Base-by-base conservation (phyloP, 192 early-diverging fungal genomes). In the Coemansia asiatica region DNA sequence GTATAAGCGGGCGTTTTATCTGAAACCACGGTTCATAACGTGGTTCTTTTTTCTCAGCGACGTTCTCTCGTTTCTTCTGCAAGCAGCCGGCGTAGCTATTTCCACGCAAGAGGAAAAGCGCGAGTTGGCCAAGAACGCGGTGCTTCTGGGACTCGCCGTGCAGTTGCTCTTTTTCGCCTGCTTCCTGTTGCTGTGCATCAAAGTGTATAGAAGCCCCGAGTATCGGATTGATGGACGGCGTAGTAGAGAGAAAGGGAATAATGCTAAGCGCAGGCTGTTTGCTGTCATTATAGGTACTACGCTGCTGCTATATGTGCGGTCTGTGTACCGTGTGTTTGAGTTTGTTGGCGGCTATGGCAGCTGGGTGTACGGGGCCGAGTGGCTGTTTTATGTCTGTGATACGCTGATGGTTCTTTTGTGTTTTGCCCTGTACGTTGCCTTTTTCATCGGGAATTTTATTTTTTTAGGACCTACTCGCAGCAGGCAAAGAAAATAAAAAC, bases 21-120 rank as follows among this genome's bases (percentile, higher is more conserved):
- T 74, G 46, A 51, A 46, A 16, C 72, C 63, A 21, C 29, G 51
- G 19, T 74, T 76, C 25, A 63, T 76, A 21, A 76, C 69, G 18
- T 72, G 69, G 68, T 74, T 74, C 25, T 76, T 76, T 31, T 74
- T 74, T 29, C 25, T 56, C 15, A 76, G 74, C 61, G 74, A 76
- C 48, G 61, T 74, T 2, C 36, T 74, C 27, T 71, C 74, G 6
- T 74, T 76, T 47, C 28, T 66, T 8, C 29, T 76, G 29, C 74
- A 76, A 21, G 74, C 64, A 12, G 60, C 59, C 5, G 74, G 74
- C 13, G 66, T 61, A 13, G 70, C 69, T 16, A 58, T 76, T 19
- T 60, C 67, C 12, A 71, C 64, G 19, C 48, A 59, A 26, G 66
- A 64, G 1, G 26, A 19, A 19, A 27, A 46, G 26, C 54, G 65